Evolutionary conservation across 2,329 filamentous ascomycete species (phyloP).

Genomic region (Paecilomyces sp.): DNA sequence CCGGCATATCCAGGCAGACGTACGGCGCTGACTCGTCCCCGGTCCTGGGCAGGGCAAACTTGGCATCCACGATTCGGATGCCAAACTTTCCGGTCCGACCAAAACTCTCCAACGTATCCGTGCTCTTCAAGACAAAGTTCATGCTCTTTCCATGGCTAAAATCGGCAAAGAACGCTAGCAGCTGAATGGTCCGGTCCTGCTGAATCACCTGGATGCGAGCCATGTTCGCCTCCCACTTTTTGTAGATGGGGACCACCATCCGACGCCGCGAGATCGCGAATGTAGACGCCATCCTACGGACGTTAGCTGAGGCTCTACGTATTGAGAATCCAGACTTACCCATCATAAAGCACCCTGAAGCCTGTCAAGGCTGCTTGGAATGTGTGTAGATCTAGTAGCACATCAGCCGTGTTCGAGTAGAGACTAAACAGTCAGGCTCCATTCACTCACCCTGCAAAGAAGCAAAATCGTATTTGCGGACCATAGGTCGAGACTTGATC

Average conservation of each 20-base stretch:
- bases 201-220: slow-evolving; percentile 75
- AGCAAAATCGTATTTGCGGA: slow-evolving; percentile 66
- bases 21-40: slow-evolving; percentile 57
- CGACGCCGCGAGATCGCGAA: slow-evolving; percentile 77
- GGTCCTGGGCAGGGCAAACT: slow-evolving; percentile 70
- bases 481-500: slow-evolving; percentile 53
- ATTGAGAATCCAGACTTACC: slow-evolving; percentile 20
- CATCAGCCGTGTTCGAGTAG: background rate
- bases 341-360: slow-evolving; percentile 68
- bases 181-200: slow-evolving; percentile 66
- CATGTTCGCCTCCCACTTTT: slow-evolving; percentile 82
- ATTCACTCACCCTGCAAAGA: slow-evolving; percentile 37
- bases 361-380: slow-evolving; percentile 78
- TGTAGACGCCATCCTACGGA: slow-evolving; percentile 53
- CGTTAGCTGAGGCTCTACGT: slow-evolving; percentile 8
- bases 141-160: slow-evolving; percentile 82
- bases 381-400: slow-evolving; percentile 57
- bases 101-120: slow-evolving; percentile 71
- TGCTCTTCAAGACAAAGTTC: slow-evolving; percentile 79
- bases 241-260: slow-evolving; percentile 89
- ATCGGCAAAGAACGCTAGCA: slow-evolving; percentile 81
- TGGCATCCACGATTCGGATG: slow-evolving; percentile 78
- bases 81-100: slow-evolving; percentile 59
- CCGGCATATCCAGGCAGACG: slow-evolving; percentile 77
- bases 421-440: no score